A percentile compares a stretch with the other conserved stretches of the same genome.
These are phyloP conservation scores for Peribolospora kevripleyi DNA, from an alignment of 768 basidiomycete genomes.

Conservation along the genomic window DNA sequence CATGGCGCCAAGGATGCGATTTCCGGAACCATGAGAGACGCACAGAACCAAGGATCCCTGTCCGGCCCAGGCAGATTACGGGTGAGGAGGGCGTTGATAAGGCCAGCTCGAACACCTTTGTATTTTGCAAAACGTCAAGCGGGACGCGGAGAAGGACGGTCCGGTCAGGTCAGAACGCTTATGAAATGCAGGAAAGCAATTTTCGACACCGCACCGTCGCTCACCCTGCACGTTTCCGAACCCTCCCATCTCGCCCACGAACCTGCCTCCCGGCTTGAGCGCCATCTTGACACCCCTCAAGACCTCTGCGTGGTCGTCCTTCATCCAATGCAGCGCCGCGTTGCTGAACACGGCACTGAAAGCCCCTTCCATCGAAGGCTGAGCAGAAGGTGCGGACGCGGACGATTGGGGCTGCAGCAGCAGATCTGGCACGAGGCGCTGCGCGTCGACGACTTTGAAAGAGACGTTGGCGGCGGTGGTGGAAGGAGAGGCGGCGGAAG, in stretches of 20 bases:
- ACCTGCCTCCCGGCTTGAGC: constrained; percentile 43
- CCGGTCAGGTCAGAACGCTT: constrained; percentile 6
- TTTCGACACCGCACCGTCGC: background rate
- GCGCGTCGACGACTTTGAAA: background rate
- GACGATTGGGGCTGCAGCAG: background rate
- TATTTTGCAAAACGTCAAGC: background rate
- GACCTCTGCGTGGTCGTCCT: constrained; percentile 41
- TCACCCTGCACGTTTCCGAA: constrained; percentile 17
- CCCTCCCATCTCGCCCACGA: constrained; percentile 55
- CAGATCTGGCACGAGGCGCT: constrained; percentile 1
- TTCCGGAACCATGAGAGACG: background rate
- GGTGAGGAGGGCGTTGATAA: constrained; percentile 14
- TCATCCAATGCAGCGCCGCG: constrained; percentile 68
- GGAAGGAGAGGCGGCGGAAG: too few species aligned
- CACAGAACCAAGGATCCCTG: background rate
- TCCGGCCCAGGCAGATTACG: background rate
- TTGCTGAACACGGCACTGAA: constrained; percentile 62
- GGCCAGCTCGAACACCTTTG: background rate
- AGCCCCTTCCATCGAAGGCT: constrained; percentile 15
- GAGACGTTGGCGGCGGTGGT: constrained; percentile 6
- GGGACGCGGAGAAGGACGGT: background rate
- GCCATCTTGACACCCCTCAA: constrained; percentile 34
- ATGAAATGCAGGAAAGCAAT: background rate
- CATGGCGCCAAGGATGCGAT: too few species aligned
- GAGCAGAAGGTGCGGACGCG: constrained; percentile 3